Evolutionary conservation across 2,329 filamentous ascomycete genomes (phyloP), one percentile per base, ranked within the genome.

Genomic region (Balansia obtecta): DNA sequence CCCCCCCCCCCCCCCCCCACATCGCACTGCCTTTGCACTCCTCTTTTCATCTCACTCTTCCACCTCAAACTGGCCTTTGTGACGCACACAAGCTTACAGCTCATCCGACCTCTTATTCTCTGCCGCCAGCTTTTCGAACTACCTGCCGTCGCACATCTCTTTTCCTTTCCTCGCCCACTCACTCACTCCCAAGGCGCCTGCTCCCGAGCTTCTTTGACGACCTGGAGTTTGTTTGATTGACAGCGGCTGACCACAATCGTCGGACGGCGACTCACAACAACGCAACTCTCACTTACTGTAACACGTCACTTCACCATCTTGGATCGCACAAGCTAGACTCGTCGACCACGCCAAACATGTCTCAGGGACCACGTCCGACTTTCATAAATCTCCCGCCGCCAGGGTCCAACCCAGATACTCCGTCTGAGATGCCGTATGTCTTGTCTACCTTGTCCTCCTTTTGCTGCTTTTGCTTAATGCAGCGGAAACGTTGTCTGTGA

Each of bases 371-470:
- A 48, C 68, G 68, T 56, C 84, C 83, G 20, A 90, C 85, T 53
- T 70, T 91, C 55, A 90, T 91, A 73, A 88, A 90, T 65, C 77
- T 95, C 53, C 88, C 88, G 43, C 86, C 87, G 54, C 84, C 87
- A 51, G 81, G 84, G 18, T 90, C 88, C 37, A 86, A 88, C 55
- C 84, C 87, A 50, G 85, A 88, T 56, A 95, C 89, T 20, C 90
- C 89, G 33, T 90, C 85, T 49, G 90, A 96, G 61, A 84, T 87
- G 70, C 90, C 90, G 87, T 95, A 77, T 72, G 86, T 45, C 16
- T 49, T 22, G 20, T 22, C 20, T 22, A 22, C 20, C 20, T 22
- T 22, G n/a, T 22, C 2, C 20, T 39, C 27, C 27, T 18, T 75
- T n/a, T n/a, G n/a, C n/a, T 43, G 33, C 39, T 41, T 8, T 41